Base-by-base conservation (phyloP, 176 grass and related monocot species). In the Microstegium vimineum region DNA sequence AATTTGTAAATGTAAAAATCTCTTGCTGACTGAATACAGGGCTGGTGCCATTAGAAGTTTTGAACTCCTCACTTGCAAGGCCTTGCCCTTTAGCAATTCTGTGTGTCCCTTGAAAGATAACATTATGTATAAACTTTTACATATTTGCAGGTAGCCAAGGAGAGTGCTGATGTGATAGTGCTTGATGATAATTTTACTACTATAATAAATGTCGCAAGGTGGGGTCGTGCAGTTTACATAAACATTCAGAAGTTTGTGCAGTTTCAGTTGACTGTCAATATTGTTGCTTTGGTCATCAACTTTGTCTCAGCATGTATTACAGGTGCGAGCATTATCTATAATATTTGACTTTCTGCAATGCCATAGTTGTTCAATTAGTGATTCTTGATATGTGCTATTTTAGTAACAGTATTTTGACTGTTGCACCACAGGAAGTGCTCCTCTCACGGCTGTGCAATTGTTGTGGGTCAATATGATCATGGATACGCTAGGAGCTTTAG, bases 401-500 rank as follows among this genome's bases (percentile, higher is more conserved):
- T 32, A 28, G 16, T 76, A 81, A 75, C 63, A 43, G 22, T 66
- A 34, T 73, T 86, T 15, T 62, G 23, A 47, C 10, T 78, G 59
- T 61, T 76, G 23, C 9, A 8, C 76, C 60, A 9, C 81, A 98
- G 95, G 95, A 17, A 92, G 62, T 36, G 84, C 95, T 87, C 95
- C 95, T 61, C 92, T 98, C 10, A 98, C 95, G 34, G 95, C 95
- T 12, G 95, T 98, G 42, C 95, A 98, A 77, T 71, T 98, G 82
- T 81, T 98, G 83, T 98, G 95, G 95, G 95, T 98, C 52, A 98
- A 98, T 85, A 98, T 98, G 95, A 98, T 98, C 62, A 98, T 98
- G 95, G 95, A 98, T 52, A 98, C 95, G 27, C 49, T 98, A n/a
- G 92, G 95, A 83, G 95, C 95, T 72, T 89, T 98, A 86, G 95